Base-by-base conservation (phyloP, 73 alveolate species). In the Paraurostyla sp. region DNA sequence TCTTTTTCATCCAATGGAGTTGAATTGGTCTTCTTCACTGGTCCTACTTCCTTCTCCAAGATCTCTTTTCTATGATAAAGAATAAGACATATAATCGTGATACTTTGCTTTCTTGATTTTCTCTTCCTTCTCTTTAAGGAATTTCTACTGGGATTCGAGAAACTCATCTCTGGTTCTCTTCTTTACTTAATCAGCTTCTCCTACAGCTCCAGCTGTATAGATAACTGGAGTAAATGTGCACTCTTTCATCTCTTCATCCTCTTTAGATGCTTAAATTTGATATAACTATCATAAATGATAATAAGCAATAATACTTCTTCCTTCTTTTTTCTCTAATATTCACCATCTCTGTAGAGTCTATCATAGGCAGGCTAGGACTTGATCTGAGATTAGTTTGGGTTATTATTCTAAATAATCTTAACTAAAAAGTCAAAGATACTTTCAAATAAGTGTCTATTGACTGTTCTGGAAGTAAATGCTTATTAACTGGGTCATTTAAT, bases 221-320 rank as follows among this genome's bases (percentile, higher is more conserved):
- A 49, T 73, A 23, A 25, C 35, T 22, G 86, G 86, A 18, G 65
- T 27, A 49, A 73, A 73, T 45, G 86, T 73, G 86, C 86, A 73
- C 7, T 73, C 65, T 36, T 73, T 73, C 38, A 73, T 11, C 20
- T 73, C 86, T 13, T 73, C 86, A 73, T 73, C 71, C 27, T 22
- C 86, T 30, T 48, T 73, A 0, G 49, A 16, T 7, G 4, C 35
- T 45, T 73, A 25, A 16, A 73, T 73, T 48, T 73, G 45, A 49
- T 73, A 56, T 48, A 73, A 29, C 71, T 62, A 29, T 25, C 6
- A 11, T 4, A 29, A 9, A 13, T 62, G 16, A 29, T 15, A 16
- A 2, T 15, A 25, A 15, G 51, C 30, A 22, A 16, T 15, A 16
- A 9, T 62, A 62, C 54, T 27, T 48, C 86, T 29, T 48, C 71